Evolutionary conservation across 164 flowering plant species (phyloP).

Genomic region (Litsea cubeba): DNA sequence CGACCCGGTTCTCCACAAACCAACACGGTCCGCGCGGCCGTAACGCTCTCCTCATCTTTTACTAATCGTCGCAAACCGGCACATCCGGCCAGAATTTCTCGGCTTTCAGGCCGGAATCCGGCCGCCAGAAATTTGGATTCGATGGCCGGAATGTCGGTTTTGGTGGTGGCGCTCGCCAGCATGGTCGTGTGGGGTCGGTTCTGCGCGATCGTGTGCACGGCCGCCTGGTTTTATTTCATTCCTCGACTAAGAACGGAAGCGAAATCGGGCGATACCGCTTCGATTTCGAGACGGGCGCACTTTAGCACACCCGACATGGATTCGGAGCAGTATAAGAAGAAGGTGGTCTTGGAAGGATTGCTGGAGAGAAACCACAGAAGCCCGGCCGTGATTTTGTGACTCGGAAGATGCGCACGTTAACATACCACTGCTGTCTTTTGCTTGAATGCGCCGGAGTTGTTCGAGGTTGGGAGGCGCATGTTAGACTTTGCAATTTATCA

Average conservation of each 20-base stretch:
- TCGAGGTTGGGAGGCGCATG: too few species aligned
- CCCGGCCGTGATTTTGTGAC: conserved; percentile 1
- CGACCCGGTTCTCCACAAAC: conserved; percentile 7
- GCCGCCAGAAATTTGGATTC: conserved; percentile 21
- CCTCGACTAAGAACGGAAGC: conserved; percentile 12
- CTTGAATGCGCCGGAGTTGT: not conserved
- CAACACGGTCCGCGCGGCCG: not conserved
- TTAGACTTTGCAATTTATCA: too few species aligned
- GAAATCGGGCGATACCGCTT: not conserved
- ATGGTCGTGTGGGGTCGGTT: conserved; percentile 49
- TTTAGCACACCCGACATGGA: not conserved
- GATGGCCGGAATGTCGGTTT: conserved; percentile 36
- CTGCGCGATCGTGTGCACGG: conserved; percentile 51
- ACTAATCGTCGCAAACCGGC: not conserved
- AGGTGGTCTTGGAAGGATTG: conserved; percentile 44
- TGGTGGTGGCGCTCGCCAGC: conserved; percentile 36
- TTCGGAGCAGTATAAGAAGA: conserved; percentile 47
- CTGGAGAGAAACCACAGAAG: conserved; percentile 31
- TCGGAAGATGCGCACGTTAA: not conserved
- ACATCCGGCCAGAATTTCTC: not conserved
- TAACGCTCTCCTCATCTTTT: not conserved
- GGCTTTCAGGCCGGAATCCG: not conserved
- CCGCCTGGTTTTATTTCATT: conserved; percentile 46
- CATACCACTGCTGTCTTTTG: not conserved
- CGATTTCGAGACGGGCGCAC: not conserved